Conservation (phyloP, 1,139 yeast genomes). For the Magnusiomyces tetraspermus region DNA sequence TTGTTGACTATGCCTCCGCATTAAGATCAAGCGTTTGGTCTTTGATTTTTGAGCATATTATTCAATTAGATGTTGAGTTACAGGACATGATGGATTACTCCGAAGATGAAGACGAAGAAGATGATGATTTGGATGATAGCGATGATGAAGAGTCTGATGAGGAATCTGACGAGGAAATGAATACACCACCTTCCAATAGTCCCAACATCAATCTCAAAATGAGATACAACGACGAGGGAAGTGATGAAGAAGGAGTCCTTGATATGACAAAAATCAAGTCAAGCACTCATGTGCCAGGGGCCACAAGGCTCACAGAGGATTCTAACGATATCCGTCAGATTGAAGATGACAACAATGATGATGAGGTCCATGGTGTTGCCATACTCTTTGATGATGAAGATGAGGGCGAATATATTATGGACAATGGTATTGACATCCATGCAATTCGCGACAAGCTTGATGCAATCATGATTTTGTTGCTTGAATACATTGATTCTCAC, state of each 20-base stretch:
- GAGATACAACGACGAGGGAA: not conserved
- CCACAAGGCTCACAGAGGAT: not conserved
- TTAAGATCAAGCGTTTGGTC: constrained; percentile 66
- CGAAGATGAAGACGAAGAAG: constrained; percentile 66
- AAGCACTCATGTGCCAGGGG: not conserved
- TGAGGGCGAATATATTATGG: constrained; percentile 33
- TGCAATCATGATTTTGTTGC: constrained; percentile 47
- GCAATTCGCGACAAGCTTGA: constrained; percentile 49
- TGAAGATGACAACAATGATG: constrained; percentile 21
- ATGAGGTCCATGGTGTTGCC: constrained; percentile 4
- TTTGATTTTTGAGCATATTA: constrained; percentile 64
- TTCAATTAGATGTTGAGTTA: constrained; percentile 86
- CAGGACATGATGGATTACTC: constrained; percentile 81
- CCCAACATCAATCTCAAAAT: not conserved
- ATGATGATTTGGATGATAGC: constrained; percentile 46
- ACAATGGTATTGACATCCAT: constrained; percentile 24
- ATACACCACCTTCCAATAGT: not conserved
- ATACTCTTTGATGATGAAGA: constrained; percentile 24
- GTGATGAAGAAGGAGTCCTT: constrained; percentile 1
- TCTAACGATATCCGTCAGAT: not conserved
- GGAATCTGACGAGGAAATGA: constrained; percentile 14
- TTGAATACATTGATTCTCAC: constrained; percentile 42
- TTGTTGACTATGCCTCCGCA: constrained; percentile 65
- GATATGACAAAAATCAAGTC: not conserved
- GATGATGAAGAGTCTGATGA: constrained; percentile 32